phyloP scores from a whole-genome alignment of 2,329 filamentous ascomycete genomes.

The Curvularia spicifera region DNA sequence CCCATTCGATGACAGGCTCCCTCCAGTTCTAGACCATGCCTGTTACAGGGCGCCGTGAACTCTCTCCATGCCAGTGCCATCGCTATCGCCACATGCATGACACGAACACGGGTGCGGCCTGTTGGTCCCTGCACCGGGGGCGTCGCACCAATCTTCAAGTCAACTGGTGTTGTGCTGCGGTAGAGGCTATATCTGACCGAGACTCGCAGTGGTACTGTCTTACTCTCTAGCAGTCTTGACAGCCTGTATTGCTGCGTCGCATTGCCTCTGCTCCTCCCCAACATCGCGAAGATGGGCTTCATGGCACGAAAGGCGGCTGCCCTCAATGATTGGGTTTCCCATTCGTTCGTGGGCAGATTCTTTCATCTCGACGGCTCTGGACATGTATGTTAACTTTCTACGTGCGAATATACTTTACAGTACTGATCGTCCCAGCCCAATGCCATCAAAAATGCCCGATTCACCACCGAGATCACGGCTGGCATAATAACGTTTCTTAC shows the following conservation, averaged over 20 bases:
- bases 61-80: not conserved
- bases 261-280: not conserved
- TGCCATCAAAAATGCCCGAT: constrained; percentile 75
- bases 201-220: not conserved
- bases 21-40: constrained; percentile 2
- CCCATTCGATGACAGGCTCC: not conserved
- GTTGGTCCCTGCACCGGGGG: constrained; percentile 5
- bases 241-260: not conserved
- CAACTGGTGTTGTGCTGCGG: not conserved
- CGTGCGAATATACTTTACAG: not conserved
- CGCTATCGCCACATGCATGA: constrained; percentile 13
- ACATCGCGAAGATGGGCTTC: constrained; percentile 22
- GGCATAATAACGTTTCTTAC: constrained; percentile 73
- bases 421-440: constrained; percentile 58
- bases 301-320: constrained; percentile 29
- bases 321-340: constrained; percentile 43
- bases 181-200: constrained; percentile 10
- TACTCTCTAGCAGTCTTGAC: not conserved
- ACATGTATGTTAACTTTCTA: constrained; percentile 66
- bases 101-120: constrained; percentile 6
- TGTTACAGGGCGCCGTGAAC: not conserved
- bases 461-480: constrained; percentile 83
- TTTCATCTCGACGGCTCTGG: constrained; percentile 84
- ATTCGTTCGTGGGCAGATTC: constrained; percentile 46
- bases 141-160: not conserved